Percentiles rank a stretch among this genome's conserved stretches.
Evolutionary conservation across 2,329 filamentous ascomycete genomes (phyloP).

Genomic region (Nothomitra cinnamomea): DNA sequence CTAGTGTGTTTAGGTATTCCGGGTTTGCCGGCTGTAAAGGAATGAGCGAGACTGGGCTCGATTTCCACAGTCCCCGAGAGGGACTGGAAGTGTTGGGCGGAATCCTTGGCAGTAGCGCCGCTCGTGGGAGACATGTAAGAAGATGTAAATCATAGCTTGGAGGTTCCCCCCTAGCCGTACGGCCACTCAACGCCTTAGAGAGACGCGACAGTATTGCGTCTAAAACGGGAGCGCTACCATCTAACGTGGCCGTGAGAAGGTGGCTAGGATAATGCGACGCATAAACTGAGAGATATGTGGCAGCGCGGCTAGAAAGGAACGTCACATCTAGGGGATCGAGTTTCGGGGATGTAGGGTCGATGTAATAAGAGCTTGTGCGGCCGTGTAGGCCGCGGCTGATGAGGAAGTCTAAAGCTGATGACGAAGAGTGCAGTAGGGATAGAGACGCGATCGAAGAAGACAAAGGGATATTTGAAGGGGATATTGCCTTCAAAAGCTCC

Average conservation of each 20-base stretch:
- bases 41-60: constrained; percentile 30
- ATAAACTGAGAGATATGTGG: constrained; percentile 40
- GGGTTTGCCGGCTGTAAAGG: constrained; percentile 34
- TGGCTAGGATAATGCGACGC: constrained; percentile 36
- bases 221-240: constrained; percentile 19
- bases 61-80: constrained; percentile 20
- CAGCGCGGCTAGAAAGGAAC: constrained; percentile 36
- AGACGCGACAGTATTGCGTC: constrained; percentile 31
- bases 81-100: neutral
- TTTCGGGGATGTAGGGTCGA: constrained; percentile 28
- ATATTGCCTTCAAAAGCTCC: constrained; percentile 30
- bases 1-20: constrained; percentile 36
- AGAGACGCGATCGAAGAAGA: constrained; percentile 14
- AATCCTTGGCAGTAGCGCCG: constrained; percentile 22
- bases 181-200: constrained; percentile 26
- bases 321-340: constrained; percentile 33
- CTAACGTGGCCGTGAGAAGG: constrained; percentile 26
- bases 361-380: constrained; percentile 30
- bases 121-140: constrained; percentile 38
- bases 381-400: constrained; percentile 32
- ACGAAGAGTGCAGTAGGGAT: constrained; percentile 21
- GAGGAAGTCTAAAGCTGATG: constrained; percentile 33
- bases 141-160: constrained; percentile 38
- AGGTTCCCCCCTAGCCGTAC: constrained; percentile 31
- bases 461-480: constrained; percentile 16